A percentile compares a stretch with the other conserved stretches of the same genome.
phyloP scores from a whole-genome alignment of 495 filamentous ascomycete genomes.

The Penicillium malachiteum region DNA sequence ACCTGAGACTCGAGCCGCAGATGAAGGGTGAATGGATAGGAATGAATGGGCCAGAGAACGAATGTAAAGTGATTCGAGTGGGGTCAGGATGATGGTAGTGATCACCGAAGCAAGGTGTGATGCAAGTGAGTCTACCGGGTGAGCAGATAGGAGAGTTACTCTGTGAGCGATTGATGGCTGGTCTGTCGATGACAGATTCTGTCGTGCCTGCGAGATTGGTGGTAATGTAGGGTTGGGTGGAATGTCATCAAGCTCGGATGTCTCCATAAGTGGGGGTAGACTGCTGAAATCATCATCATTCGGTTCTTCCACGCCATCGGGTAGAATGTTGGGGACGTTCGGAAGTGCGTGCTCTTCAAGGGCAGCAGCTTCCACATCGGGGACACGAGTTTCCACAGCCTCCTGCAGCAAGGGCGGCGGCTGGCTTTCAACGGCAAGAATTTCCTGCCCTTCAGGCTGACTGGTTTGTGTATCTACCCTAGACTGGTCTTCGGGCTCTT shows the following conservation, averaged over 20 bases:
- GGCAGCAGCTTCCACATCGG: slow-evolving; percentile 4
- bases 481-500: slow-evolving; percentile 27
- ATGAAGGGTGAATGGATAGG: slow-evolving; percentile 28
- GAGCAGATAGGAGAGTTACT: slow-evolving; percentile 51
- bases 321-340: slow-evolving; percentile 27
- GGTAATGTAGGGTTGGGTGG: not conserved
- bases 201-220: not conserved
- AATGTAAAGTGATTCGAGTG: slow-evolving; percentile 48
- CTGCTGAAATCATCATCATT: slow-evolving; percentile 20
- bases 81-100: slow-evolving; percentile 42
- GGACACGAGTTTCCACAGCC: not conserved
- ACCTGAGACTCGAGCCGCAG: slow-evolving; percentile 23
- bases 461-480: slow-evolving; percentile 19
- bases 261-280: slow-evolving; percentile 10
- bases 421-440: slow-evolving; percentile 7
- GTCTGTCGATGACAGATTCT: not conserved
- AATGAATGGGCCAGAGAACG: slow-evolving; percentile 47
- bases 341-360: slow-evolving; percentile 11
- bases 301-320: slow-evolving; percentile 40
- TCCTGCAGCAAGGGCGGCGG: slow-evolving; percentile 9
- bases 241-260: slow-evolving; percentile 2
- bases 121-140: slow-evolving; percentile 45
- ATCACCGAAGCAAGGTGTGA: slow-evolving; percentile 45
- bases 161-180: slow-evolving; percentile 29
- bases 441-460: slow-evolving; percentile 16